Base-by-base conservation (phyloP, 805 yeast genomes). In the Hemisphaericaspora nanyangensis region DNA sequence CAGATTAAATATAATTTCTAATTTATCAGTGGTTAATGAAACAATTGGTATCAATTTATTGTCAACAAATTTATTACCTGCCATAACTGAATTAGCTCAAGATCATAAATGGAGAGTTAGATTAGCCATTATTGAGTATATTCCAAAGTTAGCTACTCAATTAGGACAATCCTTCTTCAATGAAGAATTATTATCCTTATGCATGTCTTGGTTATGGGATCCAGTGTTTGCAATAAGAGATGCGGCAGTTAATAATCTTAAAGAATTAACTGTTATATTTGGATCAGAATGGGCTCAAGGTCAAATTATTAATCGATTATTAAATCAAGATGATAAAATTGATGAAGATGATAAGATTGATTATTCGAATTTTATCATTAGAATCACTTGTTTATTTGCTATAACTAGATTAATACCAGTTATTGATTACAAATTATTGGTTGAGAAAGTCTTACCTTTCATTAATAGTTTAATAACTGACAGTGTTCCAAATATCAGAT, bases 151-250 rank as follows among this genome's bases (percentile, higher is more conserved):
- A 49, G 97, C 98, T 6, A 85, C 85, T 53, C 98, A 93, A 65
- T 72, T 93, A 44, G 99, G 99, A 20, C 90, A 85, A 38, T 81
- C 87, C 20, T 89, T 91, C 55, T 93, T 93, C 65, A 93, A 93
- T 61, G 85, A 87, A 58, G 95, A 90, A 54, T 72, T 93, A 48
- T 89, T 95, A 47, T 82, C 85, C 35, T 72, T 93, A 51, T 93
- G 96, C 55, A 77, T 93, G 77, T 85, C 90, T n/a, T 93, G 99
- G 98, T 72, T 93, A 48, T 90, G 97, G 96, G 99, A 93, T 66
- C 85, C 90, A 4, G 99, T 93, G 29, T 93, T 79, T 65, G 90
- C 98, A 5, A 90, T 93, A 45, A 81, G 99, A 63, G 95, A 88
- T 49, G 99, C 99, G 7, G 98, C 98, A 1, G 95, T 93, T 24